These are phyloP conservation scores for Clarireedia paspali DNA, from an alignment of 2,329 filamentous ascomycete species.

Conservation along the genomic window DNA sequence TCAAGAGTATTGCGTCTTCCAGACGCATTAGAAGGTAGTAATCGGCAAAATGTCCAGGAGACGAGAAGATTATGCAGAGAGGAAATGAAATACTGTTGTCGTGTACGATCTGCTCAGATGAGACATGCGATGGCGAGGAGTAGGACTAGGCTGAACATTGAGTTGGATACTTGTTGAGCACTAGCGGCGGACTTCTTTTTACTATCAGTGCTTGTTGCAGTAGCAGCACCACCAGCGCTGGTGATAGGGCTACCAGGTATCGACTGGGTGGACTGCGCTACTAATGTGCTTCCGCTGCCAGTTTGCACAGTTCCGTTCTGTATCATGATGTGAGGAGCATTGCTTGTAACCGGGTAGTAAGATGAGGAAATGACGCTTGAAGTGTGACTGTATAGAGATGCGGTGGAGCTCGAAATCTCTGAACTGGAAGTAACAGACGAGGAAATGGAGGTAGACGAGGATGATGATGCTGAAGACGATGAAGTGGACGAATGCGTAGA, in stretches of 20 bases:
- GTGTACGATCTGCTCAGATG: background rate
- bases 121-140: constrained; percentile 2
- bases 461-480: constrained; percentile 14
- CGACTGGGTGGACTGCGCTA: background rate
- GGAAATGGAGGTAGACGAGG: background rate
- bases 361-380: constrained; percentile 10
- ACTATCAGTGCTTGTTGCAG: background rate
- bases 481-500: constrained; percentile 4
- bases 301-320: constrained; percentile 16
- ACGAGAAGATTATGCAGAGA: background rate
- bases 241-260: background rate
- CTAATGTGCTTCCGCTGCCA: background rate
- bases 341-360: constrained; percentile 9
- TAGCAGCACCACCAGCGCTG: background rate
- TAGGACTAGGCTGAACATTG: constrained; percentile 1
- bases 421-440: constrained; percentile 9
- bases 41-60: background rate
- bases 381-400: constrained; percentile 10
- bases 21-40: constrained; percentile 9
- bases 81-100: background rate
- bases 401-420: background rate
- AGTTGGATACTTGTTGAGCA: background rate
- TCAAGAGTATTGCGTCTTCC: constrained; percentile 5
- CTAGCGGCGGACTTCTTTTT: constrained; percentile 3
- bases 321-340: constrained; percentile 22